Evolutionary conservation across 73 alveolate genomes (phyloP).

Genomic region (Loxodes magnus): DNA sequence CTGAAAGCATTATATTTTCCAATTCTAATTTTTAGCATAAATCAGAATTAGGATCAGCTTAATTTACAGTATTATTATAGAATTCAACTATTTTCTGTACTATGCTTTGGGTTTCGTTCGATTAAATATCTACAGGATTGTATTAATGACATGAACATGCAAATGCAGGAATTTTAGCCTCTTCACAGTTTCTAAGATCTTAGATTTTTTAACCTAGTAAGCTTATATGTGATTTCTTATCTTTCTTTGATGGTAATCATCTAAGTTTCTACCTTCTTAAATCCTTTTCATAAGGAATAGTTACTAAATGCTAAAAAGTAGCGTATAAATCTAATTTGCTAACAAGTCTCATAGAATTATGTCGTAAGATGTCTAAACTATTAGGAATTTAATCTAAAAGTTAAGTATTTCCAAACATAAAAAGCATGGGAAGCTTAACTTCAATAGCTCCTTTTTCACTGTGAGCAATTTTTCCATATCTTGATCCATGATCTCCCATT

Average conservation of each 20-base stretch:
- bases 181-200: conserved; percentile 5
- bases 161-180: background rate
- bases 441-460: conserved; percentile 1
- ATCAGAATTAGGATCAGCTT: background rate
- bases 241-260: no score
- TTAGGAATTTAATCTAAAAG: background rate
- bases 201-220: background rate
- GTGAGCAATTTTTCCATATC: conserved; percentile 2
- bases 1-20: background rate
- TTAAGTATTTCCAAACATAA: background rate
- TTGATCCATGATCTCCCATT: conserved; percentile 17
- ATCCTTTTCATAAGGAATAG: background rate
- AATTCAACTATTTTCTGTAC: background rate
- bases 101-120: background rate
- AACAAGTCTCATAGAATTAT: background rate
- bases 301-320: background rate
- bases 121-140: background rate
- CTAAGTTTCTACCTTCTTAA: no score
- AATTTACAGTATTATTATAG: background rate
- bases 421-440: conserved; percentile 2
- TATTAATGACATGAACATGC: conserved; percentile 1
- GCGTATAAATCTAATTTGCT: conserved; percentile 9
- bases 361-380: background rate
- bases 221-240: no score
- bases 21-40: background rate